phyloP scores from a whole-genome alignment of 495 filamentous ascomycete genomes.

The Aspergillus carlsbadensis region DNA sequence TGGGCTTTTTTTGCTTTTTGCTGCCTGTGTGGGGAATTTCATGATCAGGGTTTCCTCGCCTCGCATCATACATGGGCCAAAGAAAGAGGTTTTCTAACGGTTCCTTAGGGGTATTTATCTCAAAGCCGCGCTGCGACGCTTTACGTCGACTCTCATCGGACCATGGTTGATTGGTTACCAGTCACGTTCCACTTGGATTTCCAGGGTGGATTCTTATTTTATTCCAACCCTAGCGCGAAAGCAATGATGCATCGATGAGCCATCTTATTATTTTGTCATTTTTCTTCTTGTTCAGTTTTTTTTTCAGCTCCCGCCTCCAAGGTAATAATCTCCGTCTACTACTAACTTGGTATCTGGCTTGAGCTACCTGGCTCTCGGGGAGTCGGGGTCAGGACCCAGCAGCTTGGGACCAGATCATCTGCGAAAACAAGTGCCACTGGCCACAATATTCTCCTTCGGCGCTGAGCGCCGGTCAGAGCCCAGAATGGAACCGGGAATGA shows the following conservation, averaged over 20 bases:
- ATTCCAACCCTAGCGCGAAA: background rate
- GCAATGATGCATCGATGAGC: slow-evolving; percentile 1
- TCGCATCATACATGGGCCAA: background rate
- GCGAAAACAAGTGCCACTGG: slow-evolving; percentile 18
- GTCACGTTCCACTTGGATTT: background rate
- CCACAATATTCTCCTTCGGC: slow-evolving; percentile 9
- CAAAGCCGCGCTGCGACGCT: background rate
- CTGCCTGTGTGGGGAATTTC: slow-evolving; percentile 10
- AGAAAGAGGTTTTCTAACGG: background rate
- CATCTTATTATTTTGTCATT: background rate
- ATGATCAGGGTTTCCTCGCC: background rate
- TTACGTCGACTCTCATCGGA: background rate
- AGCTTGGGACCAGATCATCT: slow-evolving; percentile 21
- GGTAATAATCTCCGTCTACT: slow-evolving; percentile 11
- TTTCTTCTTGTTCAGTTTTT: slow-evolving; percentile 3
- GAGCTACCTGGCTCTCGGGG: slow-evolving; percentile 19
- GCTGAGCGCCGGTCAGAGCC: background rate
- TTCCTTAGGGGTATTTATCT: slow-evolving; percentile 10
- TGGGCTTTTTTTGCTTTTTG: slow-evolving; percentile 3
- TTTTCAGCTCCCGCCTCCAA: slow-evolving; percentile 8
- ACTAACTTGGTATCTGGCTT: background rate
- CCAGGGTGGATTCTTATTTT: background rate
- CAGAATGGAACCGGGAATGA: background rate
- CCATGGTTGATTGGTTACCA: background rate
- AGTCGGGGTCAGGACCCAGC: slow-evolving; percentile 21